These are phyloP conservation scores for Trichoderma semiorbis DNA, from an alignment of 2,329 filamentous ascomycete species.

Conservation along the genomic window DNA sequence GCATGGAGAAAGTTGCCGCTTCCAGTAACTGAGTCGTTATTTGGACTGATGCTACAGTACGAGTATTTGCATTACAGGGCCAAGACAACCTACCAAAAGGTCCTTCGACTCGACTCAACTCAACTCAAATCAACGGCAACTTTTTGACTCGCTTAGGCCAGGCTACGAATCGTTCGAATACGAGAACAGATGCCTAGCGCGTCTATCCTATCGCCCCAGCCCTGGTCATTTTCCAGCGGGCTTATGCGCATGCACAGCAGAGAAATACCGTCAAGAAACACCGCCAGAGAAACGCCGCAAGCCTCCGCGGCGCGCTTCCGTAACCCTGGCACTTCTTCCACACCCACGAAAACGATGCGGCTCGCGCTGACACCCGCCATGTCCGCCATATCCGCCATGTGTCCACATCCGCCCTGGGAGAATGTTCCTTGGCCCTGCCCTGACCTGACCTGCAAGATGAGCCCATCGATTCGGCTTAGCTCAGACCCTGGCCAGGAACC, in stretches of 20 bases:
- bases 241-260: not conserved
- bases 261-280: not conserved
- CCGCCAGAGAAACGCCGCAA: not conserved
- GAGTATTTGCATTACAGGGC: not conserved
- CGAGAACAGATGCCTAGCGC: not conserved
- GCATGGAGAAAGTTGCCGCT: not conserved
- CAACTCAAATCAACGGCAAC: not conserved
- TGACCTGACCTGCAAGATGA: not conserved
- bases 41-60: not conserved
- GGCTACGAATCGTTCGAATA: not conserved
- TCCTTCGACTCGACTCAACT: not conserved
- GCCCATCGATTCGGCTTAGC: constrained; percentile 2
- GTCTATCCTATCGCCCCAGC: not conserved
- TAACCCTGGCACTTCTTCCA: not conserved
- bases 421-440: not conserved
- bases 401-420: not conserved
- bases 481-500: not conserved
- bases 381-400: not conserved
- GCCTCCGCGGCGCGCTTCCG: not conserved
- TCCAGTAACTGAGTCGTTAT: not conserved
- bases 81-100: not conserved
- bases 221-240: not conserved
- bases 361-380: not conserved
- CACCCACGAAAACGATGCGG: not conserved
- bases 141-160: not conserved